Evolutionary conservation across 2,329 filamentous ascomycete species (phyloP).

Genomic region (Fusarium secorum): DNA sequence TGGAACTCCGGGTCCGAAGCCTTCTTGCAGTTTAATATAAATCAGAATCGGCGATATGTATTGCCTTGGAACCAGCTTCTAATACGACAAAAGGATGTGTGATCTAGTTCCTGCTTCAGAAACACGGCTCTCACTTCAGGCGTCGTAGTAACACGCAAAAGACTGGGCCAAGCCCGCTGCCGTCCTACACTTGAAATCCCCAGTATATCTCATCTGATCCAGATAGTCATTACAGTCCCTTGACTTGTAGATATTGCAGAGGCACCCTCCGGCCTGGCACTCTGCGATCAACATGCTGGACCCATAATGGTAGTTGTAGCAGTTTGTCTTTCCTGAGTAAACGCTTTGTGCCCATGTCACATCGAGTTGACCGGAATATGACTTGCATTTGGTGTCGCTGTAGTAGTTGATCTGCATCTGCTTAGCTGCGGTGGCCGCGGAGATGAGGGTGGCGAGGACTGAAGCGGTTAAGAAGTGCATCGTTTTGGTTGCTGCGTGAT

Average conservation of each 20-base stretch:
- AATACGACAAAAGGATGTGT: too few relatives aligned
- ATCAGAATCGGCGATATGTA: too few relatives aligned
- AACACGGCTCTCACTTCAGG: too few relatives aligned
- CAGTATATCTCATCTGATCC: not conserved
- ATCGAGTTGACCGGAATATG: not conserved
- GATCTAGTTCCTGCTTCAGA: too few relatives aligned
- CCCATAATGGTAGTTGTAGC: not conserved
- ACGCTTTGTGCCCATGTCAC: too few relatives aligned
- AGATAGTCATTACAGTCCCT: too few relatives aligned
- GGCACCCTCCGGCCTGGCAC: not conserved
- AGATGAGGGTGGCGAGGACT: not conserved
- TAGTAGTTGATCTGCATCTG: not conserved
- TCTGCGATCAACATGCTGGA: not conserved
- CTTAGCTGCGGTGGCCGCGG: not conserved
- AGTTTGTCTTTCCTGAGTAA: not conserved
- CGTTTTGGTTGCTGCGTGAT: fast-evolving
- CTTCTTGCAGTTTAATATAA: too few relatives aligned
- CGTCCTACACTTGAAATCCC: fast-evolving
- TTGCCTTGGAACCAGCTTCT: too few relatives aligned
- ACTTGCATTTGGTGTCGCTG: too few relatives aligned
- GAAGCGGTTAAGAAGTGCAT: not conserved
- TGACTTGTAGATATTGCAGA: not conserved
- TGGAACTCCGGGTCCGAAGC: too few relatives aligned
- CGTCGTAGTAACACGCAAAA: too few relatives aligned
- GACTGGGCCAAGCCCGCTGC: too few relatives aligned